Evolutionary conservation across 495 filamentous ascomycete species (phyloP), one percentile per base, ranked within the genome.

Genomic region (Clohesyomyces aquaticus): DNA sequence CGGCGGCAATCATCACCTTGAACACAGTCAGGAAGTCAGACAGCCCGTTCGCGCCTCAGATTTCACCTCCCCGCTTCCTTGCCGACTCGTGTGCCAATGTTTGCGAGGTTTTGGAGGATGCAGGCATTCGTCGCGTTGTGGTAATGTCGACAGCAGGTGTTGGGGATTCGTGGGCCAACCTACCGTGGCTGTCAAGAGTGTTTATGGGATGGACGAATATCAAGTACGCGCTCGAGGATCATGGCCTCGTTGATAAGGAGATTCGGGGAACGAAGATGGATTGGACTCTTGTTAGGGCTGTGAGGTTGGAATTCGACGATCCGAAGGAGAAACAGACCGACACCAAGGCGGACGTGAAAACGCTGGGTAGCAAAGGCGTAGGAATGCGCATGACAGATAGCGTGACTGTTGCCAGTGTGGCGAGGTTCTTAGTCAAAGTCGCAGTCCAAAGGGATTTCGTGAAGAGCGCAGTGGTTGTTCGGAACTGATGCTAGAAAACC

Each of bases 151-250:
- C 79, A 14, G 75, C 77, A 65, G 78, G 78, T 27, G 78, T 77
- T 35, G 79, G 77, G 38, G 74, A 76, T 29, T 81, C 79, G 32
- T 81, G 79, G 79, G 62, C 55, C 18, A 77, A 75, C 53, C 76
- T 81, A 71, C 71, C 72, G 45, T 81, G 72, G 55, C 26, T 76
- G 49, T 52, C 74, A 49, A 76, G 72, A 29, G 61, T 71, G 35
- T 70, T 81, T 48, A 76, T 81, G 76, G 67, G 68, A 61, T 77
- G 73, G 69, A 77, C 77, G 56, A 81, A 80, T 50, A 73, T 81
- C 74, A 75, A 71, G 55, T 75, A 77, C 61, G 73, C 75, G 50
- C 77, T 79, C 47, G 75, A 75, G 21, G 79, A 81, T 63, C 79
- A 81, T 60, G 72, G 74, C 50, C 63, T 75, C 32, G 70, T 77